Conservation (phyloP, 2,329 filamentous ascomycete genomes). For the Trichoderma brevicompactum region DNA sequence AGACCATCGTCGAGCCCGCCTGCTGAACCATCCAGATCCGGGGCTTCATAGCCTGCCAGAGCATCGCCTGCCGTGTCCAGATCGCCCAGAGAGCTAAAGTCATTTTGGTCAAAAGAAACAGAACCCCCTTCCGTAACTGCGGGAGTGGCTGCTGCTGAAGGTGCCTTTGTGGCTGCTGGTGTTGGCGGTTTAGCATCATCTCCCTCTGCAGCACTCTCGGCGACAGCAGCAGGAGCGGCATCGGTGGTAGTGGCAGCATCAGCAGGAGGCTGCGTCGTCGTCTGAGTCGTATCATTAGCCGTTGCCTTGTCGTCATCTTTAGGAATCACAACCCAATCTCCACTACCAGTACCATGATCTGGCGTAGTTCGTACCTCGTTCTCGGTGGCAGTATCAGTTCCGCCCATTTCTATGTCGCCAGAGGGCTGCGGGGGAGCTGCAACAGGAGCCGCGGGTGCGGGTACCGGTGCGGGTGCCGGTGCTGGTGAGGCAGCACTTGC, state of each 20-base stretch:
- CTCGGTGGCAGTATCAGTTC: constrained; percentile 48
- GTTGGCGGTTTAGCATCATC: constrained; percentile 34
- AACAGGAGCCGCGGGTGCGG: constrained; percentile 34
- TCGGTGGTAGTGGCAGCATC: constrained; percentile 18
- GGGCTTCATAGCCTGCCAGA: constrained; percentile 67
- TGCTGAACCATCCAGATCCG: constrained; percentile 51
- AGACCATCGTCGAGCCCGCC: constrained; percentile 59
- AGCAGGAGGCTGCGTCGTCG: constrained; percentile 10
- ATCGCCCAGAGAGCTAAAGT: constrained; percentile 67
- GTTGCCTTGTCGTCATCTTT: constrained; percentile 59
- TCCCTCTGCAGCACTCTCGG: constrained; percentile 18
- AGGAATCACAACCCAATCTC: constrained; percentile 77
- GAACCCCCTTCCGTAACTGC: constrained; percentile 49
- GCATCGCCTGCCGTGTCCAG: constrained; percentile 74
- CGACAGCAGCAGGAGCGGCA: constrained; percentile 12
- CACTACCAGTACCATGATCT: constrained; percentile 57
- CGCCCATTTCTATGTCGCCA: constrained; percentile 57
- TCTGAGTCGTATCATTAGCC: constrained; percentile 34
- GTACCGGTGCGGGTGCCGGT: constrained; percentile 36
- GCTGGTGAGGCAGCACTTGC: constrained; percentile 53
- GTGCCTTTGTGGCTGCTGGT: constrained; percentile 42
- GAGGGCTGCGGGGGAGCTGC: constrained; percentile 30
- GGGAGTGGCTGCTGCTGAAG: constrained; percentile 52
- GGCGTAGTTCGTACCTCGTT: constrained; percentile 49
- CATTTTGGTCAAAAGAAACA: constrained; percentile 57